Conservation (phyloP, 495 filamentous ascomycete species). For the Talaromyces thailandensis region DNA sequence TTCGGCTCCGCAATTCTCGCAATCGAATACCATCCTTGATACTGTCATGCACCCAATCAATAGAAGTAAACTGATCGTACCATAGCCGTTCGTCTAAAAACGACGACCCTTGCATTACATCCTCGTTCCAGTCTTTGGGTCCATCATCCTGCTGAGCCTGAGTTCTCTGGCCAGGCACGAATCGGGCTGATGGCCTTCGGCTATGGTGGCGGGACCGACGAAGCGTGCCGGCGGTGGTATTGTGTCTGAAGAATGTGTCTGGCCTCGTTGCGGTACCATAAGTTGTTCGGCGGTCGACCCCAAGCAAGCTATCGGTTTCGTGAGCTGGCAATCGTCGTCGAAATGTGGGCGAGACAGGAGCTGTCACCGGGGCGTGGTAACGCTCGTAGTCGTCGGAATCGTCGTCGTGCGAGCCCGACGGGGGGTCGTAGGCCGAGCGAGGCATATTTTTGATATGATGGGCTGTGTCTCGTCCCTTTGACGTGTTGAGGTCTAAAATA, state of each 20-base stretch:
- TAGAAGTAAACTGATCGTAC: conserved; percentile 99
- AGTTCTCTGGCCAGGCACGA: conserved; percentile 29
- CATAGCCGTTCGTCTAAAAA: conserved; percentile 81
- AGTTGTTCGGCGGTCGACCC: neutral
- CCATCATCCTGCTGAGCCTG: conserved; percentile 29
- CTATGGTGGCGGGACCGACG: conserved; percentile 53
- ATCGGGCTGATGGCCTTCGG: conserved; percentile 52
- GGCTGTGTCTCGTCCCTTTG: neutral
- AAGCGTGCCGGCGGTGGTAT: conserved; percentile 29
- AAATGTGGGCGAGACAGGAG: conserved; percentile 5
- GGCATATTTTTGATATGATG: conserved; percentile 15
- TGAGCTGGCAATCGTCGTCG: neutral
- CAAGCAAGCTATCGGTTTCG: conserved; percentile 5
- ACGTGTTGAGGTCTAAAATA: neutral
- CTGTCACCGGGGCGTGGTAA: conserved; percentile 11
- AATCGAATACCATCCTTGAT: conserved; percentile 89
- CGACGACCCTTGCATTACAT: conserved; percentile 38
- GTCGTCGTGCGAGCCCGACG: conserved; percentile 12
- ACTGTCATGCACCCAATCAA: conserved; percentile 97
- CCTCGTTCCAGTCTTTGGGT: conserved; percentile 47
- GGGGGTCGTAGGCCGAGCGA: conserved; percentile 18
- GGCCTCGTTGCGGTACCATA: conserved; percentile 16
- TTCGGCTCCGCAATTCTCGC: conserved; percentile 69
- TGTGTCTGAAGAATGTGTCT: conserved; percentile 22
- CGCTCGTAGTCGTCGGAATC: conserved; percentile 13